Percentiles rank a stretch among this genome's conserved stretches.
These are phyloP conservation scores for Taxillus chinensis DNA, from an alignment of 164 flowering plant genomes.

Conservation along the genomic window DNA sequence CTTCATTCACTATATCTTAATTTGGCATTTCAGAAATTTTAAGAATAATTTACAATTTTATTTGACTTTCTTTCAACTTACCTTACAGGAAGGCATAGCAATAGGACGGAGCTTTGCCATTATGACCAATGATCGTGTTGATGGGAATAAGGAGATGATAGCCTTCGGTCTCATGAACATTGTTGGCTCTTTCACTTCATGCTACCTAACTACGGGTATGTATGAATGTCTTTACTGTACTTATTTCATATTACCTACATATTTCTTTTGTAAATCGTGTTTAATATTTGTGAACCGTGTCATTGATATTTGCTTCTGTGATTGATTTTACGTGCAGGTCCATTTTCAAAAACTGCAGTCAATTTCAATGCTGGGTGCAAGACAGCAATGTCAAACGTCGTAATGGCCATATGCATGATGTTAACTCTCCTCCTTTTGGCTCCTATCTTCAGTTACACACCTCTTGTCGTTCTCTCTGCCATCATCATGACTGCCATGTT, in stretches of 20 bases:
- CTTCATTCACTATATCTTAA: background rate
- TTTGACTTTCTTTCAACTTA: background rate
- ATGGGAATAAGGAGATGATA: conserved; percentile 93
- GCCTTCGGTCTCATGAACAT: conserved; percentile 94
- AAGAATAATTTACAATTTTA: background rate
- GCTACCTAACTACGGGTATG: conserved; percentile 86
- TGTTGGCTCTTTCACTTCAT: conserved; percentile 72
- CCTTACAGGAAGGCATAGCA: conserved; percentile 80
- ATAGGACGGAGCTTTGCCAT: conserved; percentile 82
- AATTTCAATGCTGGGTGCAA: conserved; percentile 71
- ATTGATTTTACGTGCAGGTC: conserved; percentile 36
- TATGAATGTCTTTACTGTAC: too few species aligned
- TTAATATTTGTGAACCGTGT: background rate
- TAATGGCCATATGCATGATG: conserved; percentile 65
- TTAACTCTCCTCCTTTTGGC: conserved; percentile 61
- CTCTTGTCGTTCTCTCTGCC: conserved; percentile 77
- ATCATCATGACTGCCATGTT: conserved; percentile 84
- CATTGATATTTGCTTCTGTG: too few species aligned
- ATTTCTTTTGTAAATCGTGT: background rate
- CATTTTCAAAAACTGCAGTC: conserved; percentile 88
- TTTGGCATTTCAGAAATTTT: background rate
- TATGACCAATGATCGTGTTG: conserved; percentile 47
- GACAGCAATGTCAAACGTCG: conserved; percentile 62
- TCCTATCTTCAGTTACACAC: conserved; percentile 76
- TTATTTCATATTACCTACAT: background rate